Evolutionary conservation across 1,284 basidiomycete species (phyloP).

Genomic region (Cystobasidium slooffiae): DNA sequence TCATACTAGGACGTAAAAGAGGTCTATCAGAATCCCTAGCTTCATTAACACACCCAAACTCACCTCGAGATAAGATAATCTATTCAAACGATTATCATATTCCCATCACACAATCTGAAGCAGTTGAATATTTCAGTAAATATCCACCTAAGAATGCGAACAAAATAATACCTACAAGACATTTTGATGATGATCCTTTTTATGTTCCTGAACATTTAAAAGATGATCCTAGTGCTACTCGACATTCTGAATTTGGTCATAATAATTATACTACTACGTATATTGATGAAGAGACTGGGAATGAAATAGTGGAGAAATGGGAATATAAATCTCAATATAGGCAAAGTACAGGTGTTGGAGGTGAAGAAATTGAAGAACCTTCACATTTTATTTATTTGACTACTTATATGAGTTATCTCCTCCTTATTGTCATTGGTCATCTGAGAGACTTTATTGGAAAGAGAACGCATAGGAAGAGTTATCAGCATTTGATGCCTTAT

Average conservation of each 20-base stretch:
- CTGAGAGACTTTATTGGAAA: slow-evolving; percentile 95
- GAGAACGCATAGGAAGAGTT: slow-evolving; percentile 71
- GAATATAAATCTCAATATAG: slow-evolving; percentile 47
- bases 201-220: slow-evolving; percentile 37
- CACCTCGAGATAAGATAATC: slow-evolving; percentile 17
- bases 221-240: slow-evolving; percentile 18
- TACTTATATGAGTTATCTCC: slow-evolving; percentile 63
- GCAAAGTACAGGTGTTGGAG: slow-evolving; percentile 48
- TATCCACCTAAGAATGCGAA: slow-evolving; percentile 28
- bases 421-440: slow-evolving; percentile 88
- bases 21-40: slow-evolving; percentile 21
- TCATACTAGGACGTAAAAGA: slow-evolving; percentile 13
- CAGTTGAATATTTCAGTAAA: slow-evolving; percentile 7
- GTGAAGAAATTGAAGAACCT: slow-evolving; percentile 53
- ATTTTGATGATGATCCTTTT: slow-evolving; percentile 40
- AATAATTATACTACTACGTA: neutral
- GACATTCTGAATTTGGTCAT: slow-evolving; percentile 42
- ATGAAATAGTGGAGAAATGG: slow-evolving; percentile 1
- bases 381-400: slow-evolving; percentile 50
- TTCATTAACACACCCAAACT: neutral
- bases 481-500: slow-evolving; percentile 78
- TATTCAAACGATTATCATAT: slow-evolving; percentile 42
- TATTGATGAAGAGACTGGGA: too few relatives aligned
- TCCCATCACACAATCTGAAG: slow-evolving; percentile 13
- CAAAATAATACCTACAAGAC: slow-evolving; percentile 21